Evolutionary conservation across 2,329 filamentous ascomycete species (phyloP).

Genomic region (Sporothrix luriei): DNA sequence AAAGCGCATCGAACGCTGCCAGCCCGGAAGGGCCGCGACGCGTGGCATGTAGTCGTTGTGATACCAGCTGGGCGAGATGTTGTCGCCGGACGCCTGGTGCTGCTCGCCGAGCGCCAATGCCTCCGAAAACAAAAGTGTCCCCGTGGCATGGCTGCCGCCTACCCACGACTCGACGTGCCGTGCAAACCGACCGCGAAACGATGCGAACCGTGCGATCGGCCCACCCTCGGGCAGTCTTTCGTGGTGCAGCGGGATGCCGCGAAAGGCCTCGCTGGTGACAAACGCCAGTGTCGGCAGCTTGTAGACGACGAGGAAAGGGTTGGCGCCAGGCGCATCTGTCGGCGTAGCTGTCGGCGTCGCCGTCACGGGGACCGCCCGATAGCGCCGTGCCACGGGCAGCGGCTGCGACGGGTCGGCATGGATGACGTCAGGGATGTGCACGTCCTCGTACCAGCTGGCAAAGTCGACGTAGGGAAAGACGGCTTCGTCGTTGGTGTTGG

Average conservation of each 20-base stretch:
- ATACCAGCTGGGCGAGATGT: not conserved
- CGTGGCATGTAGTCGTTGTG: not conserved
- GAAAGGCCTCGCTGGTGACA: slow-evolving; percentile 31
- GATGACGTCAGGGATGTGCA: slow-evolving; percentile 38
- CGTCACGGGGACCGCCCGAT: slow-evolving; percentile 25
- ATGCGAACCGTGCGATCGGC: slow-evolving; percentile 32
- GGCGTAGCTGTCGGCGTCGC: too few relatives aligned
- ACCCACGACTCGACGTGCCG: slow-evolving; percentile 21
- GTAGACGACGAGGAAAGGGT: slow-evolving; percentile 36
- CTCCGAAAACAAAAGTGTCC: not conserved
- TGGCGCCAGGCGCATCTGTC: not conserved
- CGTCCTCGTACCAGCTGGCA: slow-evolving; percentile 36
- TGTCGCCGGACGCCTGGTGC: too few relatives aligned
- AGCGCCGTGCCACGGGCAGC: slow-evolving; percentile 35
- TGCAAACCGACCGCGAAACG: slow-evolving; percentile 30
- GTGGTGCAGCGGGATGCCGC: slow-evolving; percentile 32
- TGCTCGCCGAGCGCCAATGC: too few relatives aligned
- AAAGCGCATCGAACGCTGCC: slow-evolving; percentile 35
- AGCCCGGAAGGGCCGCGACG: slow-evolving; percentile 29
- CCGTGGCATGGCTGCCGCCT: not conserved
- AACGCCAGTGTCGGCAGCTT: slow-evolving; percentile 25
- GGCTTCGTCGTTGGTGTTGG: slow-evolving; percentile 26
- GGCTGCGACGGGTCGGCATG: slow-evolving; percentile 29
- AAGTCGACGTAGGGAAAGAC: slow-evolving; percentile 31
- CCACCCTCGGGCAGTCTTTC: slow-evolving; percentile 34